Conservation (phyloP, 2,329 filamentous ascomycete genomes). For the Aphanoascus verrucosus region DNA sequence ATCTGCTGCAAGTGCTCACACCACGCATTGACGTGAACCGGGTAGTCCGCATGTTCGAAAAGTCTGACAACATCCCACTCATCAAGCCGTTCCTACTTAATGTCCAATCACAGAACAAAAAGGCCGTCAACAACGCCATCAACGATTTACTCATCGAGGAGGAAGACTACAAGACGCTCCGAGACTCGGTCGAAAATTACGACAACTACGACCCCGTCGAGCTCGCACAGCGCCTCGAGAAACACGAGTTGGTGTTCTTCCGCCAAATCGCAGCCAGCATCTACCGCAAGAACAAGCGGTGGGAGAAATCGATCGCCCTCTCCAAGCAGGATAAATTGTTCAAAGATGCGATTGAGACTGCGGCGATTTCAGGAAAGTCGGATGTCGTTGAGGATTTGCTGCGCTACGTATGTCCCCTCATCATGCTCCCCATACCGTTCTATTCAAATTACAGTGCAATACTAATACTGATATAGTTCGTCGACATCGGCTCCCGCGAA, state of each 20-base stretch:
- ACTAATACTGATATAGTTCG: constrained; percentile 54
- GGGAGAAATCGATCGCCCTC: constrained; percentile 96
- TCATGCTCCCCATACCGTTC: no score
- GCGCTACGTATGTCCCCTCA: constrained; percentile 72
- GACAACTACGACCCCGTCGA: constrained; percentile 98
- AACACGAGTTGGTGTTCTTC: constrained; percentile 98
- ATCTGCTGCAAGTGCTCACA: constrained; percentile 85
- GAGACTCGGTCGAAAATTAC: constrained; percentile 95
- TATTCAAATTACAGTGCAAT: no score
- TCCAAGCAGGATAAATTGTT: constrained; percentile 99
- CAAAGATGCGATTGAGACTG: constrained; percentile 98
- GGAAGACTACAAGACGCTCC: constrained; percentile 96
- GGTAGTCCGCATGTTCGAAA: constrained; percentile 98
- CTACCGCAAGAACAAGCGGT: constrained; percentile 99
- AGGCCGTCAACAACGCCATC: constrained; percentile 93
- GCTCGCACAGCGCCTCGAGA: constrained; percentile 82
- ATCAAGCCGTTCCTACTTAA: constrained; percentile 98
- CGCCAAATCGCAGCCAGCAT: constrained; percentile 96
- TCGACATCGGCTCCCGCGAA: constrained; percentile 96
- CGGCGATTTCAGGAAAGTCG: constrained; percentile 78
- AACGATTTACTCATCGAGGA: constrained; percentile 97
- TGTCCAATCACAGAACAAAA: constrained; percentile 95
- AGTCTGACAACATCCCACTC: constrained; percentile 92
- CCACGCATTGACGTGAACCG: constrained; percentile 93
- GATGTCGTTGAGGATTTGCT: constrained; percentile 93